Conservation (phyloP, 805 yeast genomes). For the Spathaspora arborariae region DNA sequence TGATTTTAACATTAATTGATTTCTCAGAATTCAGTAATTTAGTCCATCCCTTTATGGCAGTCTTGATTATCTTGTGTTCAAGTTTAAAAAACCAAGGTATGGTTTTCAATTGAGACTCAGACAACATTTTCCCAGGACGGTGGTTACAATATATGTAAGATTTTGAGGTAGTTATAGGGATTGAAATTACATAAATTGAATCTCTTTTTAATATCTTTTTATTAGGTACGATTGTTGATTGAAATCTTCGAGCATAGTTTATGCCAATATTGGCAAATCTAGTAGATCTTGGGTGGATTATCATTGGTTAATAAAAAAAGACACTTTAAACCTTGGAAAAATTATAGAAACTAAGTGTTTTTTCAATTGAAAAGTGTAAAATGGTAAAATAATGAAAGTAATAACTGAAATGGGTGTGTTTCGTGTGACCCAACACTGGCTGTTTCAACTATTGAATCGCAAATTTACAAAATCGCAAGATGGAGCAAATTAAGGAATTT, state of each 20-base stretch:
- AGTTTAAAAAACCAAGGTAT: conserved; percentile 34
- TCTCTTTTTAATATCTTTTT: conserved; percentile 18
- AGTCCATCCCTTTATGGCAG: conserved; percentile 61
- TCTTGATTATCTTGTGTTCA: conserved; percentile 44
- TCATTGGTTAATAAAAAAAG: too few relatives aligned
- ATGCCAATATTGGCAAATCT: neutral
- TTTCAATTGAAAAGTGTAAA: too few relatives aligned
- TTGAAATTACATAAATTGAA: conserved; percentile 59
- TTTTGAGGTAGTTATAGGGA: conserved; percentile 65
- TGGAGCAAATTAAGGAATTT: neutral
- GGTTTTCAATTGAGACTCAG: conserved; percentile 20
- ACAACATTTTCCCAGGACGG: conserved; percentile 24
- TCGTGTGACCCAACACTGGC: neutral
- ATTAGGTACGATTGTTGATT: neutral
- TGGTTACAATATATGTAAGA: conserved; percentile 71
- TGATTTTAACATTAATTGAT: conserved; percentile 56
- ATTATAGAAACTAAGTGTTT: too few relatives aligned
- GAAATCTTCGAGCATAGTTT: neutral
- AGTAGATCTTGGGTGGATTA: neutral
- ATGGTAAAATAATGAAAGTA: too few relatives aligned
- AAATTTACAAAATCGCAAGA: neutral
- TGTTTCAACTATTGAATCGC: neutral
- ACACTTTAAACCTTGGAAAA: too few relatives aligned
- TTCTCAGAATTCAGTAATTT: conserved; percentile 53
- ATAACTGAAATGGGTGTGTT: neutral